Evolutionary conservation across 768 basidiomycete species (phyloP).

Genomic region (Auriscalpium vulgare): DNA sequence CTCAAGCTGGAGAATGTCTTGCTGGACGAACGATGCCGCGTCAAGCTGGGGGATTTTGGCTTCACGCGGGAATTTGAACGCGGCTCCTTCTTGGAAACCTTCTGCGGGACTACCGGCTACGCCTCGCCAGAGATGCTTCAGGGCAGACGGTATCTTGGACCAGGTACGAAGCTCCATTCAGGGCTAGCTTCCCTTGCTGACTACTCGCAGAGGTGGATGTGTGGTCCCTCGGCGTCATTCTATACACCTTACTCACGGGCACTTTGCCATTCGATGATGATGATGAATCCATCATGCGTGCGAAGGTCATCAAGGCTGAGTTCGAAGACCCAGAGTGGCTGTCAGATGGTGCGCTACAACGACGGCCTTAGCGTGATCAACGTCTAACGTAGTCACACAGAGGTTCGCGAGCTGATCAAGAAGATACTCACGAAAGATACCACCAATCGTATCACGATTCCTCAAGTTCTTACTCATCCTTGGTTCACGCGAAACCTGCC

Average conservation of each 20-base stretch:
- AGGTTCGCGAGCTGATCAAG: conserved; percentile 77
- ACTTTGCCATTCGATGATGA: conserved; percentile 42
- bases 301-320: conserved; percentile 74
- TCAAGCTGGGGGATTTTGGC: conserved; percentile 93
- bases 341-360: conserved; percentile 54
- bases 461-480: conserved; percentile 75
- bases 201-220: conserved; percentile 74
- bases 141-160: conserved; percentile 83
- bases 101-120: conserved; percentile 92
- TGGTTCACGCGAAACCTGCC: conserved; percentile 60
- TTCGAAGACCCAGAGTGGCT: conserved; percentile 94
- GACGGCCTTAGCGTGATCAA: background rate
- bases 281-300: conserved; percentile 42
- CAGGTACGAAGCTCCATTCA: conserved; percentile 39
- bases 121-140: conserved; percentile 90
- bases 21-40: conserved; percentile 80
- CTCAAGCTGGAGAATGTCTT: conserved; percentile 94
- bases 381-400: conserved; percentile 32
- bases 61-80: conserved; percentile 89
- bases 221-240: conserved; percentile 90
- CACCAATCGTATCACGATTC: conserved; percentile 65
- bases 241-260: conserved; percentile 85
- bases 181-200: background rate
- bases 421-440: conserved; percentile 74
- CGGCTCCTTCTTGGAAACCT: conserved; percentile 78